Percentiles rank a stretch among this genome's conserved stretches.
These are phyloP conservation scores for Colletotrichum viniferum DNA, from an alignment of 2,329 filamentous ascomycete species.

Conservation along the genomic window DNA sequence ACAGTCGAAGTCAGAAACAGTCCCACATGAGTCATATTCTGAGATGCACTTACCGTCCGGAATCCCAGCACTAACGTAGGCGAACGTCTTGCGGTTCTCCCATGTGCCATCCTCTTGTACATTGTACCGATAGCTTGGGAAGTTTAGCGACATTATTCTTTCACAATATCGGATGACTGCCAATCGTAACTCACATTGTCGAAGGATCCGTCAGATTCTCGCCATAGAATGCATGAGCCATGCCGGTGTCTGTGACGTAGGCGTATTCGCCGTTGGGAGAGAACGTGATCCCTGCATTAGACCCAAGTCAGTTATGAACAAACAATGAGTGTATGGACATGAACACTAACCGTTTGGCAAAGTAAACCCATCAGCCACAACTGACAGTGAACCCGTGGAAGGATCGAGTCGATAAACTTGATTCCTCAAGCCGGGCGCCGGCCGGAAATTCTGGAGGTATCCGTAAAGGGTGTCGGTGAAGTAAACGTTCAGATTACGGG, in stretches of 20 bases:
- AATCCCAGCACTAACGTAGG: slow-evolving; percentile 55
- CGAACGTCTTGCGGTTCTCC: slow-evolving; percentile 58
- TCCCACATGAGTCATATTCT: neutral
- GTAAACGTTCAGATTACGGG: slow-evolving; percentile 59
- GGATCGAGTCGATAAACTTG: slow-evolving; percentile 64
- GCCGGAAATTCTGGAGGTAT: slow-evolving; percentile 62
- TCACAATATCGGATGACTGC: fast-evolving
- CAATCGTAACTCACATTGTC: slow-evolving; percentile 46
- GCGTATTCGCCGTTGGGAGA: slow-evolving; percentile 54
- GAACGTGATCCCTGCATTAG: slow-evolving; percentile 54
- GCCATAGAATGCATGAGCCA: slow-evolving; percentile 46
- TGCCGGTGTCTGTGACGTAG: slow-evolving; percentile 64
- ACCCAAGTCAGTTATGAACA: neutral
- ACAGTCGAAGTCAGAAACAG: slow-evolving; percentile 22
- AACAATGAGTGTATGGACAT: neutral
- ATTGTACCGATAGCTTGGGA: slow-evolving; percentile 48
- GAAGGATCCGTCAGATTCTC: slow-evolving; percentile 44
- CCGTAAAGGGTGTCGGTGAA: slow-evolving; percentile 69
- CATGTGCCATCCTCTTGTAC: slow-evolving; percentile 50
- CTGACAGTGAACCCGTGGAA: slow-evolving; percentile 52
- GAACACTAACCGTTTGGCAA: slow-evolving; percentile 51
- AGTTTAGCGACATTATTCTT: neutral
- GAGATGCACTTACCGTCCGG: slow-evolving; percentile 59
- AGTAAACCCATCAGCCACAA: slow-evolving; percentile 62
- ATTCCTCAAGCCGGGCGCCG: slow-evolving; percentile 54